Conservation (phyloP, 2,329 filamentous ascomycete species). For the Esteya vermicola region DNA sequence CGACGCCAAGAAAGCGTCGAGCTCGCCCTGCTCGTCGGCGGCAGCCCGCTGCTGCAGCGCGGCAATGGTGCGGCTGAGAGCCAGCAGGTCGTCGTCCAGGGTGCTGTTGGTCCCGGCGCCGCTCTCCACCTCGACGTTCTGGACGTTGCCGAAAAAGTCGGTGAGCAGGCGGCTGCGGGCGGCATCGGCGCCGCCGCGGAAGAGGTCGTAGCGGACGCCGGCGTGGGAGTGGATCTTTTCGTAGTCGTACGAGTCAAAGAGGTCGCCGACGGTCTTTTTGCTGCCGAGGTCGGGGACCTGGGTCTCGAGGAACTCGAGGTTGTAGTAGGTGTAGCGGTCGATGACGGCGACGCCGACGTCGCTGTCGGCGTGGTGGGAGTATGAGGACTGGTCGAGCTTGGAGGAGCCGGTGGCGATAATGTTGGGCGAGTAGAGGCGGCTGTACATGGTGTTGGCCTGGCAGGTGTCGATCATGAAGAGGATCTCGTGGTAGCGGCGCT, state of each 20-base stretch:
- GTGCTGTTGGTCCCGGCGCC: constrained; percentile 21
- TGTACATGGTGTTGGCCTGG: constrained; percentile 99
- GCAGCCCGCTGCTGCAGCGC: constrained; percentile 34
- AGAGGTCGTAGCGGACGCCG: constrained; percentile 90
- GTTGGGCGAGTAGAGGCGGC: constrained; percentile 93
- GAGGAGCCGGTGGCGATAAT: constrained; percentile 97
- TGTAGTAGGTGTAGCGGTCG: constrained; percentile 97
- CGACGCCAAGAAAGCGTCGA: too few relatives aligned
- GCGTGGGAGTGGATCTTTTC: constrained; percentile 89
- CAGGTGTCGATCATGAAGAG: constrained; percentile 99
- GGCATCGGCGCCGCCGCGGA: constrained; percentile 64
- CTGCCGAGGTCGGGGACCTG: constrained; percentile 75
- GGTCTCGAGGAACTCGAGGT: constrained; percentile 88
- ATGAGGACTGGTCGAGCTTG: constrained; percentile 89
- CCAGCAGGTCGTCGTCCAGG: constrained; percentile 59
- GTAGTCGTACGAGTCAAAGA: constrained; percentile 94
- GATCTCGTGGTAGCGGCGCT: constrained; percentile 95
- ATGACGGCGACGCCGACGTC: constrained; percentile 97
- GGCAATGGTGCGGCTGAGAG: constrained; percentile 56
- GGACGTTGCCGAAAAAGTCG: constrained; percentile 97
- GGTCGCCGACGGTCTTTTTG: constrained; percentile 79
- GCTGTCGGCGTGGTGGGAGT: constrained; percentile 95
- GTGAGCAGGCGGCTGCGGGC: constrained; percentile 73
- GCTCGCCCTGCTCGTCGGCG: constrained; percentile 10
- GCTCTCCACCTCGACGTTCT: constrained; percentile 84